Percentiles rank a stretch among this genome's conserved stretches.
phyloP scores from a whole-genome alignment of 2,329 filamentous ascomycete species.

The Sarocladium strictum region DNA sequence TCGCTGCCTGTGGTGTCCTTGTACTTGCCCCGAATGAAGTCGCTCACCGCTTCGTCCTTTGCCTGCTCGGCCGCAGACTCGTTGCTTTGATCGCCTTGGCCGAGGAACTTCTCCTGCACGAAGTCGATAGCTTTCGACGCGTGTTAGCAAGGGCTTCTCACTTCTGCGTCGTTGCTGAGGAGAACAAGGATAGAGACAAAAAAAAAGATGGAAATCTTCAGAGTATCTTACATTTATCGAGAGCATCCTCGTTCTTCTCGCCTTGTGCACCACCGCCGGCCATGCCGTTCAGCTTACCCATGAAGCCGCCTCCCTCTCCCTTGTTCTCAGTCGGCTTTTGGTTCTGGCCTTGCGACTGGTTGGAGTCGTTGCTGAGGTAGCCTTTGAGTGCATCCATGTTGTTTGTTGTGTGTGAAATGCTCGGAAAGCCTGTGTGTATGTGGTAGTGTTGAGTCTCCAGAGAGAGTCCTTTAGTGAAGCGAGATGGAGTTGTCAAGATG shows the following conservation, averaged over 20 bases:
- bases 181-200: too few species aligned
- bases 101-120: conserved; percentile 70
- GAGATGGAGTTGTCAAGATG: neutral
- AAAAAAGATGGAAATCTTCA: neutral
- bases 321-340: conserved; percentile 18
- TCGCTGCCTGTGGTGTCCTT: conserved; percentile 64
- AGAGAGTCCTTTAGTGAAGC: too few species aligned
- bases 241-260: conserved; percentile 76
- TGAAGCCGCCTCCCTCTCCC: conserved; percentile 42
- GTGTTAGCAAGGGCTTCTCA: too few species aligned
- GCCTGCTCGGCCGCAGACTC: conserved; percentile 71
- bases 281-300: conserved; percentile 64
- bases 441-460: neutral
- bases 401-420: neutral
- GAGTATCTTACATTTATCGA: conserved; percentile 65
- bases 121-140: conserved; percentile 59
- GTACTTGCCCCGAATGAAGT: conserved; percentile 66
- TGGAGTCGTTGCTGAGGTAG: conserved; percentile 34
- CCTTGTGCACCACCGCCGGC: conserved; percentile 67
- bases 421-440: neutral
- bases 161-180: too few species aligned
- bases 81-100: conserved; percentile 65
- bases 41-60: conserved; percentile 74
- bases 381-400: conserved; percentile 52
- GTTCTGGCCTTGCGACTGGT: conserved; percentile 23